These are phyloP conservation scores for Cyberlindnera samutprakarnensis DNA, from an alignment of 805 yeast genomes.

Conservation along the genomic window DNA sequence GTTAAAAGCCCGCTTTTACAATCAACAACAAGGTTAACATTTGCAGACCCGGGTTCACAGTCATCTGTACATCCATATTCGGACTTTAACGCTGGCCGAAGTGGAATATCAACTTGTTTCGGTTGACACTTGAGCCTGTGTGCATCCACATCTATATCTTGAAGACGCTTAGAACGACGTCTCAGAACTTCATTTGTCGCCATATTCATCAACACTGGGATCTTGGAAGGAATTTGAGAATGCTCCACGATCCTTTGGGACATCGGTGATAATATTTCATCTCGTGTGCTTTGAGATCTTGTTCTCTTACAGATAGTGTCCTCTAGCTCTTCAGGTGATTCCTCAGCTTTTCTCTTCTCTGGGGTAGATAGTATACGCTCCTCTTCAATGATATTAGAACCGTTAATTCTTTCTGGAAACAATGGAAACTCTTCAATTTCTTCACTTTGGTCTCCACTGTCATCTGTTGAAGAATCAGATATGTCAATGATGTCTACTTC, in stretches of 20 bases:
- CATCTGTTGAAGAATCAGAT: no score
- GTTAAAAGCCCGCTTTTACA: slow-evolving; percentile 51
- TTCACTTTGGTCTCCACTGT: no score
- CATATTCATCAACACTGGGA: slow-evolving; percentile 14
- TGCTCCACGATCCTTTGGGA: slow-evolving; percentile 5
- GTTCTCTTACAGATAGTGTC: slow-evolving; percentile 12
- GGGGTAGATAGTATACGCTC: slow-evolving; percentile 12
- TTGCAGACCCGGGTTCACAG: background rate
- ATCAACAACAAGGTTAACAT: slow-evolving; percentile 44
- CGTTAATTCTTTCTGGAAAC: slow-evolving; percentile 6
- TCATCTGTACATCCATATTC: background rate
- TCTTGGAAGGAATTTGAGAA: slow-evolving; percentile 12
- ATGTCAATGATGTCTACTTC: no score
- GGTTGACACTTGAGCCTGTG: slow-evolving; percentile 11
- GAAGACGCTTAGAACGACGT: slow-evolving; percentile 18
- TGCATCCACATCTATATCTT: slow-evolving; percentile 1
- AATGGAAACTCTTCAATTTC: slow-evolving; percentile 14
- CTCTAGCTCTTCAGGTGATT: slow-evolving; percentile 1
- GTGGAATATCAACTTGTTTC: slow-evolving; percentile 5
- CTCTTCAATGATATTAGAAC: slow-evolving; percentile 4
- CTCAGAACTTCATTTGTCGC: background rate
- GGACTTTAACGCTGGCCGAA: slow-evolving; percentile 13
- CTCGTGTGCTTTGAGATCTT: background rate
- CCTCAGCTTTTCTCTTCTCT: slow-evolving; percentile 4
- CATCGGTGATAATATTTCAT: slow-evolving; percentile 9